Percentiles rank a stretch among this genome's conserved stretches.
phyloP scores from a whole-genome alignment of 23 red algal species.

The Gracilaria gracilis region DNA sequence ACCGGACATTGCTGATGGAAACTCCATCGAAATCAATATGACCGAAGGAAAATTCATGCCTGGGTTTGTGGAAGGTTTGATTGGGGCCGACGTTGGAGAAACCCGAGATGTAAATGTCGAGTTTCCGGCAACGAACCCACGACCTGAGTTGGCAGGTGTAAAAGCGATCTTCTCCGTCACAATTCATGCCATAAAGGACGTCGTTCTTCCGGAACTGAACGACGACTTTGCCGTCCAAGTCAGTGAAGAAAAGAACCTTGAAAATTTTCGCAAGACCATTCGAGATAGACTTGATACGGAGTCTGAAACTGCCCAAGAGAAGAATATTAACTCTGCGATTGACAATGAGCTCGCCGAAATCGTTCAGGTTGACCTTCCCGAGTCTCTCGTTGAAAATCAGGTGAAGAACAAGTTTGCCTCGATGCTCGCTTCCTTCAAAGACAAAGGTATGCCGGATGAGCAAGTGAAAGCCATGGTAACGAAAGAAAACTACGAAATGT shows the following conservation, averaged over 20 bases:
- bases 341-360: constrained; percentile 84
- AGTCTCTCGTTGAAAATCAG: constrained; percentile 88
- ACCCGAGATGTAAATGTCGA: constrained; percentile 82
- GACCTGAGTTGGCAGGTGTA: constrained; percentile 77
- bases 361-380: constrained; percentile 91
- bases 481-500: constrained; percentile 94
- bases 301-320: constrained; percentile 69
- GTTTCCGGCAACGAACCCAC: constrained; percentile 78
- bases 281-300: constrained; percentile 79
- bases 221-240: constrained; percentile 83
- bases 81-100: constrained; percentile 82
- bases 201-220: constrained; percentile 87
- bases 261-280: constrained; percentile 71
- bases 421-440: constrained; percentile 87
- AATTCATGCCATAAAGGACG: constrained; percentile 80
- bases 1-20: constrained; percentile 83
- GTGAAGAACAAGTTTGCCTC: constrained; percentile 90
- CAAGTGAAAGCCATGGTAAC: constrained; percentile 93
- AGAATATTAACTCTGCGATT: constrained; percentile 82
- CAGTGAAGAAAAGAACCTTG: constrained; percentile 72
- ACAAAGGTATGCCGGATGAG: constrained; percentile 87
- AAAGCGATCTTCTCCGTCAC: constrained; percentile 93
- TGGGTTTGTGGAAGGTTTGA: constrained; percentile 96
- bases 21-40: constrained; percentile 89
- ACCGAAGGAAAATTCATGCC: constrained; percentile 84